These are phyloP conservation scores for Fusarium sp. DNA, from an alignment of 2,329 filamentous ascomycete species.

Conservation along the genomic window DNA sequence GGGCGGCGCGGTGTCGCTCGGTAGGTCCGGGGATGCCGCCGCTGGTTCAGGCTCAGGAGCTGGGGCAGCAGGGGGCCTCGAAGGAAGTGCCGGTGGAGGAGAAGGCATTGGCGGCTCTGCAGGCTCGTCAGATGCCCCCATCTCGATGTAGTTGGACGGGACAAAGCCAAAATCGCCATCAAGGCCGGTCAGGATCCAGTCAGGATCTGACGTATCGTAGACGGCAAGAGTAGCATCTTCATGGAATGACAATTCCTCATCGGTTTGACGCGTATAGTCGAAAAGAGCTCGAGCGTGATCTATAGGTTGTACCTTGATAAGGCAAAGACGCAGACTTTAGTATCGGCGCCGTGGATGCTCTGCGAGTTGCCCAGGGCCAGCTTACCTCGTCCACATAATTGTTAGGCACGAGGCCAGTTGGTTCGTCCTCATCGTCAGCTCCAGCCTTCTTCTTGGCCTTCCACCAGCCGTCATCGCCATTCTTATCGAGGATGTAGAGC, in stretches of 20 bases:
- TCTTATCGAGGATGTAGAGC: slow-evolving; percentile 88
- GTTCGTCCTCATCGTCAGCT: slow-evolving; percentile 87
- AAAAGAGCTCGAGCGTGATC: slow-evolving; percentile 90
- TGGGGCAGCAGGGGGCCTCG: slow-evolving; percentile 50
- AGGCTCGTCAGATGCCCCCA: slow-evolving; percentile 60
- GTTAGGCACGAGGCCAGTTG: slow-evolving; percentile 86
- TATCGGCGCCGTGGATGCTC: background rate
- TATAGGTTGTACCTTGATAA: slow-evolving; percentile 64
- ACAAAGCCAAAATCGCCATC: slow-evolving; percentile 92
- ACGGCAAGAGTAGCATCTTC: slow-evolving; percentile 86
- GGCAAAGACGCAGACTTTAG: slow-evolving; percentile 4
- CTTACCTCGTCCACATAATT: slow-evolving; percentile 93
- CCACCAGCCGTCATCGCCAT: slow-evolving; percentile 86
- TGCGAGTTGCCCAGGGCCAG: background rate
- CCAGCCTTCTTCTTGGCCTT: slow-evolving; percentile 91
- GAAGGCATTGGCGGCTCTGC: slow-evolving; percentile 50
- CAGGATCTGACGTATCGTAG: slow-evolving; percentile 89
- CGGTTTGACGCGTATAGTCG: slow-evolving; percentile 96
- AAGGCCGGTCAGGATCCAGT: slow-evolving; percentile 93
- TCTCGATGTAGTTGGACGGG: slow-evolving; percentile 94
- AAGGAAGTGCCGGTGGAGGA: slow-evolving; percentile 56
- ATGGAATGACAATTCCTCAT: slow-evolving; percentile 95
- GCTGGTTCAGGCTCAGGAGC: slow-evolving; percentile 36
- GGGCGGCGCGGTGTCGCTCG: slow-evolving; percentile 37
- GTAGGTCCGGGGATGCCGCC: slow-evolving; percentile 45